Conservation (phyloP, 75 land plant genomes). For the Selaginella moellendorffii region DNA sequence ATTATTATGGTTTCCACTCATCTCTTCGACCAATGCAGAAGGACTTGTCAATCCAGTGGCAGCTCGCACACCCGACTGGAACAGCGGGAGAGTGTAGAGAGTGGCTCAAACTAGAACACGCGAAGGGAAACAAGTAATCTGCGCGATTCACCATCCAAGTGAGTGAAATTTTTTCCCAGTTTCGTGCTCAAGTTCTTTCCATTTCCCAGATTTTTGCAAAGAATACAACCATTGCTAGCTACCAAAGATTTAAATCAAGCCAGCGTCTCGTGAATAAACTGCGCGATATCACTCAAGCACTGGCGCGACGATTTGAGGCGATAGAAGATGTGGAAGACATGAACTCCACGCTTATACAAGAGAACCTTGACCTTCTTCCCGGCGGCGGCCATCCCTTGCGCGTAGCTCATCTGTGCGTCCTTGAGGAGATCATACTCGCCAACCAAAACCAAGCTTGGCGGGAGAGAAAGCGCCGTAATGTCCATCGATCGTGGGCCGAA, state of each 20-base stretch:
- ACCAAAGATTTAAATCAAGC: no score
- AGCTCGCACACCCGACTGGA: slow-evolving; percentile 68
- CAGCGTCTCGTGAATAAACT: no score
- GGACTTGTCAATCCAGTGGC: slow-evolving; percentile 61
- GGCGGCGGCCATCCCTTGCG: slow-evolving; percentile 16
- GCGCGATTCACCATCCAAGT: no score
- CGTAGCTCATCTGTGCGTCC: slow-evolving; percentile 64
- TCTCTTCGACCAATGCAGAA: slow-evolving; percentile 30
- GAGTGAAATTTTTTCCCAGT: no score
- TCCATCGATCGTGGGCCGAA: background rate
- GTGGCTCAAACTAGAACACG: slow-evolving; percentile 36
- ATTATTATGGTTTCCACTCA: background rate
- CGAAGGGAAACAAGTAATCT: background rate
- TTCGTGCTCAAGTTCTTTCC: no score
- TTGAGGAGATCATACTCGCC: slow-evolving; percentile 48
- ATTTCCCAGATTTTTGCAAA: no score
- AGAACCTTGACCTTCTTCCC: slow-evolving; percentile 22
- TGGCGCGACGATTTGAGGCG: background rate
- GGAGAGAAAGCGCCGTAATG: slow-evolving; percentile 13
- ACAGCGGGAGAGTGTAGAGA: slow-evolving; percentile 60
- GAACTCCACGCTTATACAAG: slow-evolving; percentile 36
- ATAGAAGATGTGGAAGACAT: slow-evolving; percentile 36
- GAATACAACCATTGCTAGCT: no score
- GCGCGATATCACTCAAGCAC: background rate
- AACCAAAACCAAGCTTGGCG: slow-evolving; percentile 40